Conservation (phyloP, 2,329 filamentous ascomycete species). For the Emmonsiellopsis sp. region DNA sequence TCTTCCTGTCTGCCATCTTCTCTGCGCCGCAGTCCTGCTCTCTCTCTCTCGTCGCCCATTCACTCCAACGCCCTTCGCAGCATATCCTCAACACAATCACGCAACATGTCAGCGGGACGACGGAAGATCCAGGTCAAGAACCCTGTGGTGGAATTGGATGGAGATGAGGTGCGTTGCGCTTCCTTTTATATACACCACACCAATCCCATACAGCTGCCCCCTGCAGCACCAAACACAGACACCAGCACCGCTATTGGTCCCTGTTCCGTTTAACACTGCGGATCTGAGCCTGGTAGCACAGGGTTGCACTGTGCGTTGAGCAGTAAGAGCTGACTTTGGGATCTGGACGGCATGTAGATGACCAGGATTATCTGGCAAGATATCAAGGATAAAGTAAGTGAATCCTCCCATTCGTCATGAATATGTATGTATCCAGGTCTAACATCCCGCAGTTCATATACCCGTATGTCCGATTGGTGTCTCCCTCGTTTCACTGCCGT, state of each 20-base stretch:
- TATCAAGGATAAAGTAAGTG: slow-evolving; percentile 81
- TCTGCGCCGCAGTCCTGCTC: slow-evolving; percentile 1
- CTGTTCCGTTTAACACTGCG: too few species aligned
- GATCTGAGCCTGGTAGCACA: too few species aligned
- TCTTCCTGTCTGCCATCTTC: slow-evolving; percentile 20
- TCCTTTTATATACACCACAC: slow-evolving; percentile 13
- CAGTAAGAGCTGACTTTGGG: background rate
- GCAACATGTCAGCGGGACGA: slow-evolving; percentile 39
- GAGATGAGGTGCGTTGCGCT: slow-evolving; percentile 48
- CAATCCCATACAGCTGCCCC: too few species aligned
- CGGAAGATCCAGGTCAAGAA: slow-evolving; percentile 99
- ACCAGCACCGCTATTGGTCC: too few species aligned
- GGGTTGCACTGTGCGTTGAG: too few species aligned
- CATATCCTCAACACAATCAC: slow-evolving; percentile 20
- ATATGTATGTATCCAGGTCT: background rate
- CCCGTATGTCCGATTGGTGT: slow-evolving; percentile 43
- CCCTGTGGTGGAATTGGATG: slow-evolving; percentile 94
- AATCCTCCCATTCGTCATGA: slow-evolving; percentile 8
- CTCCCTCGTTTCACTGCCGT: background rate
- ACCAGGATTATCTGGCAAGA: slow-evolving; percentile 98
- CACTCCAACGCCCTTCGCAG: slow-evolving; percentile 10
- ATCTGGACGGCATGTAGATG: slow-evolving; percentile 52
- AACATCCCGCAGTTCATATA: slow-evolving; percentile 61
- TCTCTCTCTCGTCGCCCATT: slow-evolving; percentile 18
- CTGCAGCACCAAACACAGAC: too few species aligned